These are phyloP conservation scores for Phytopythium cucurbitacearum DNA, from an alignment of 352 stramenopile species.

Conservation along the genomic window DNA sequence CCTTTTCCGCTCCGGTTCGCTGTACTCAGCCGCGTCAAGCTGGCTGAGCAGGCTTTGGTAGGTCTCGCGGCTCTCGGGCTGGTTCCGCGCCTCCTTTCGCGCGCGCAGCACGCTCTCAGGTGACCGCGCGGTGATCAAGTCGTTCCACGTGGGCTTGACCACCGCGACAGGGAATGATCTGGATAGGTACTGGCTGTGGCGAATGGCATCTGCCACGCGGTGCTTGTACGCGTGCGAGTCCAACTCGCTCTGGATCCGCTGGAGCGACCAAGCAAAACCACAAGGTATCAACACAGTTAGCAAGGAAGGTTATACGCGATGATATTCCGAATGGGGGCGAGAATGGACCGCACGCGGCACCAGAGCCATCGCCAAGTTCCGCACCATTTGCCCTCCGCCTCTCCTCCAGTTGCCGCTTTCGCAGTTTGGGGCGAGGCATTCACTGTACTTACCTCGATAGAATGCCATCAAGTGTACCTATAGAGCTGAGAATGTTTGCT, in stretches of 20 bases:
- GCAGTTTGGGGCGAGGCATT: background rate
- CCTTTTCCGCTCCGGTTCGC: conserved; percentile 18
- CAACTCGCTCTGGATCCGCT: conserved; percentile 37
- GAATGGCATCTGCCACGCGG: conserved; percentile 40
- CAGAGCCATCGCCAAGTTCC: no score
- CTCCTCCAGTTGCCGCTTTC: background rate
- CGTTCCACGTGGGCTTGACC: conserved; percentile 12
- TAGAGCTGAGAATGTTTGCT: no score
- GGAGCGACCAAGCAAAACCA: conserved; percentile 3
- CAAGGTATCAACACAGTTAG: no score
- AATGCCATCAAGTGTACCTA: background rate
- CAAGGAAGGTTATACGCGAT: no score
- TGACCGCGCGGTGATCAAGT: background rate
- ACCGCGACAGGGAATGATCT: conserved; percentile 38
- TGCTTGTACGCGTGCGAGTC: conserved; percentile 49
- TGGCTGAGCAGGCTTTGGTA: conserved; percentile 38
- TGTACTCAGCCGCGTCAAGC: conserved; percentile 44
- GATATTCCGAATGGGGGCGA: no score
- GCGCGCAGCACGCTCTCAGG: conserved; percentile 4
- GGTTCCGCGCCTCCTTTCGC: conserved; percentile 8
- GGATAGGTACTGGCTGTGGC: conserved; percentile 40
- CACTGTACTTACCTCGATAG: background rate
- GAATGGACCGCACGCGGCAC: no score
- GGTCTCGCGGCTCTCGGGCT: conserved; percentile 27
- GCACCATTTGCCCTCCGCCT: no score